Evolutionary conservation across 768 basidiomycete genomes (phyloP).

Genomic region (Lepiota subincarnata): DNA sequence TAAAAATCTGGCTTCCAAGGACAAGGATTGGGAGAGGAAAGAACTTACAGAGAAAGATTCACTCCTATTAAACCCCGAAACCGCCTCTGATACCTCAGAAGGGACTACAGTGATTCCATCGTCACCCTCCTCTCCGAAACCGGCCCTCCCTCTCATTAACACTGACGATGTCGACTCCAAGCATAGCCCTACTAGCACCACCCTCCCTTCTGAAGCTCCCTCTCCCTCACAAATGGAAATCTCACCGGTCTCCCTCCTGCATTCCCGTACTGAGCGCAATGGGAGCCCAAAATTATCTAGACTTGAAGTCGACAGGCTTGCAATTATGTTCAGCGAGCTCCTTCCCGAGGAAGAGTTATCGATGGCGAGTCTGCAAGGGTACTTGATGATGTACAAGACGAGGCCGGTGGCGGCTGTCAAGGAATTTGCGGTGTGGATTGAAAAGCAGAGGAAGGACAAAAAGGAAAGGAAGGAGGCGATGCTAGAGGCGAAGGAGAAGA

Average conservation of each 20-base stretch:
- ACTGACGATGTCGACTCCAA: not conserved
- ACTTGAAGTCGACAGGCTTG: constrained; percentile 40
- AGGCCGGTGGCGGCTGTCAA: constrained; percentile 53
- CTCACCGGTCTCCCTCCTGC: constrained; percentile 18
- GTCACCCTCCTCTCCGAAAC: not conserved
- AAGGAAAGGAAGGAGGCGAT: not conserved
- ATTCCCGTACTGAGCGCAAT: constrained; percentile 23
- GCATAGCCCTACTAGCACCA: not conserved
- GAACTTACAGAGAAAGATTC: not conserved
- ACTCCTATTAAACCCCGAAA: not conserved
- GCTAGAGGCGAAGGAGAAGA: not conserved
- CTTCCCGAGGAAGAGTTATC: constrained; percentile 48
- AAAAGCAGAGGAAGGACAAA: constrained; percentile 31
- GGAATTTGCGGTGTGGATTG: constrained; percentile 44
- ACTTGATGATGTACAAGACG: constrained; percentile 66
- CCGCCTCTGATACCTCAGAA: not conserved
- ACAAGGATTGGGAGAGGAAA: constrained; percentile 14
- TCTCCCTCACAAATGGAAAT: constrained; percentile 3
- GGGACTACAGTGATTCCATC: not conserved
- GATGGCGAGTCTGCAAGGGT: constrained; percentile 52
- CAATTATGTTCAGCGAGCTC: constrained; percentile 47
- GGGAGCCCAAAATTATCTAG: constrained; percentile 33
- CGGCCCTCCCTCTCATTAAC: not conserved
- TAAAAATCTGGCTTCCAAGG: constrained; percentile 12
- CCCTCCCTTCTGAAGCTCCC: not conserved